Evolutionary conservation across 306 rosid species (phyloP).

Genomic region (Purshia tridentata): DNA sequence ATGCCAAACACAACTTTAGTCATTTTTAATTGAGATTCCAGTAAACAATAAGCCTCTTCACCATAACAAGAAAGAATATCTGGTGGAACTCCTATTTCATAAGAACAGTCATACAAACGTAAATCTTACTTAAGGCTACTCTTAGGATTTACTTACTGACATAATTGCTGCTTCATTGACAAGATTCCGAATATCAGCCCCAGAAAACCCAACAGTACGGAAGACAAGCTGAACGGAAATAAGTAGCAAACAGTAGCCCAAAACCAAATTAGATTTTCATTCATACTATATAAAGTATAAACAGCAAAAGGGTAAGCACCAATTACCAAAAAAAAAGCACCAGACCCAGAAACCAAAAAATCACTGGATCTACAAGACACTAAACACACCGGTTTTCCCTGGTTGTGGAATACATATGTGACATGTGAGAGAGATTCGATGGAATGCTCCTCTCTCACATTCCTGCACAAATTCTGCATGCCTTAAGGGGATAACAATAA

Average conservation of each 20-base stretch:
- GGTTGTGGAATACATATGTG: background rate
- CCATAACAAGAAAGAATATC: background rate
- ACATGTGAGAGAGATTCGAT: too few species aligned
- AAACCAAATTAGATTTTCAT: constrained; percentile 24
- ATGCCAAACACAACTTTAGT: background rate
- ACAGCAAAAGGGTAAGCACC: constrained; percentile 21
- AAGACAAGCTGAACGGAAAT: constrained; percentile 74
- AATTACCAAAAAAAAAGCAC: constrained; percentile 2
- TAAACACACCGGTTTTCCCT: background rate
- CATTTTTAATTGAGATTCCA: background rate
- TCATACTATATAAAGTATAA: background rate
- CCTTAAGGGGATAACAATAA: background rate
- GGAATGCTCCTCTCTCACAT: too few species aligned
- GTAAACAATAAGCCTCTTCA: background rate
- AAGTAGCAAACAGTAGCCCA: constrained; percentile 27
- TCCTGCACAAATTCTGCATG: background rate
- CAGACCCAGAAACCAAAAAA: background rate
- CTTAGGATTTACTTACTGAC: constrained; percentile 59
- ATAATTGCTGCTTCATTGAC: constrained; percentile 96
- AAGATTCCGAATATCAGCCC: constrained; percentile 93
- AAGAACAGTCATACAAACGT: background rate
- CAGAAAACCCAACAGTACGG: constrained; percentile 96
- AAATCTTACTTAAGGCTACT: background rate
- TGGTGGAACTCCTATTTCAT: background rate
- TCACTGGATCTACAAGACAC: background rate